Base-by-base conservation (phyloP, 371 early-diverging fungal genomes). In the Syncephalastrum monosporum region DNA sequence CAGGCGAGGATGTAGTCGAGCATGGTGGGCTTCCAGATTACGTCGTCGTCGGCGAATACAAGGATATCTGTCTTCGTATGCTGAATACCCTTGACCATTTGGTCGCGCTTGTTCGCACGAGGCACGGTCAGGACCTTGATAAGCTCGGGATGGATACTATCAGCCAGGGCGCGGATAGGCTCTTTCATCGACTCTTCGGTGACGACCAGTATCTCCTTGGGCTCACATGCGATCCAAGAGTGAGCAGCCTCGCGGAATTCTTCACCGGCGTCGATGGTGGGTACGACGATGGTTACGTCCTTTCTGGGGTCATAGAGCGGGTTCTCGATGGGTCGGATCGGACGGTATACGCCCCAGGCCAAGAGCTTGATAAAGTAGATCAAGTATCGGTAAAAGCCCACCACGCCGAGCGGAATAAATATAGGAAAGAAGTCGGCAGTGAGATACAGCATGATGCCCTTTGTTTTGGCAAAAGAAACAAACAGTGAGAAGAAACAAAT, bases 21-120 rank as follows among this genome's bases (percentile, higher is more conserved):
- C 71, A 81, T 77, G 14, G 81, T 81, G 2, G 82, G 81, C 13
- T 73, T 70, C 88, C 90, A 89, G 23, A 89, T 79, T 16, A 83
- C 90, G 60, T 87, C 88, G 53, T 89, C 90, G 54, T 89, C 88
- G n/a, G 86, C 82, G 62, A 89, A 89, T 5, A 89, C 88, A 54
- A 84, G 75, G 52, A 89, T 85, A 56, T 85, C 87, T 2, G 84
- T 85, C 5, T 73, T 72, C 1, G 83, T 80, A 43, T 82, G 81
- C 58, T 82, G 82, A 53, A 87, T 77, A 4, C 90, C 90, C 38
- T 81, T 80, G 3, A 84, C 84, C 90, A 89, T 89, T 65, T 89
- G 88, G 14, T 83, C 71, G 24, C 90, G 77, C 56, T 89, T 89
- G 65, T 85, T 88, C 24, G 83, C 81, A 52, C 74, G 71, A 23